Evolutionary conservation across 2,329 filamentous ascomycete genomes (phyloP).

Genomic region (Xylaria sp.): DNA sequence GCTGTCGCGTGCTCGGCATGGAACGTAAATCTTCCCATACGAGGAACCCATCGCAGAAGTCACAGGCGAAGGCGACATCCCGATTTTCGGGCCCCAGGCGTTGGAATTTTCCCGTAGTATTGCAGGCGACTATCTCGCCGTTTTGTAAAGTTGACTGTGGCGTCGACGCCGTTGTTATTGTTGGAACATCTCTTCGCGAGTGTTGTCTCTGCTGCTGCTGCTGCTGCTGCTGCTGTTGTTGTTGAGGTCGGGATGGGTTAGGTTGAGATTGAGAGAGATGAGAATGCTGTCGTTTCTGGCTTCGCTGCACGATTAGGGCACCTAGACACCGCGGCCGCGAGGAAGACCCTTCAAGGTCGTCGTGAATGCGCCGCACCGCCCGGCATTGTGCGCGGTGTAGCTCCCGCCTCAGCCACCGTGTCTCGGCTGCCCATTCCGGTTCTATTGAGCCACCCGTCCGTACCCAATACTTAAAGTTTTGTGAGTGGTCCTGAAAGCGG

Average conservation of each 20-base stretch:
- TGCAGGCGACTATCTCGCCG: conserved; percentile 61
- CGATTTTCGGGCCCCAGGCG: conserved; percentile 59
- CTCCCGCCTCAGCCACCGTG: conserved; percentile 58
- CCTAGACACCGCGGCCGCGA: conserved; percentile 63
- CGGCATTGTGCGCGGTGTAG: conserved; percentile 69
- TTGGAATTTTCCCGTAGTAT: conserved; percentile 64
- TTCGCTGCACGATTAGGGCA: conserved; percentile 64
- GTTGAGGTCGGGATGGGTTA: conserved; percentile 26
- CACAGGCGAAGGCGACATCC: conserved; percentile 68
- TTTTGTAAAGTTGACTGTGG: conserved; percentile 25
- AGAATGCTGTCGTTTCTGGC: conserved; percentile 53
- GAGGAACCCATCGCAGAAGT: conserved; percentile 70
- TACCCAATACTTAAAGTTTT: conserved; percentile 65
- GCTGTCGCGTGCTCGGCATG: conserved; percentile 60
- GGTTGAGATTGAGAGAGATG: conserved; percentile 30
- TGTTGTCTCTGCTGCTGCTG: conserved; percentile 13
- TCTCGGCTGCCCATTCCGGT: conserved; percentile 65
- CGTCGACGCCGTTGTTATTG: conserved; percentile 14
- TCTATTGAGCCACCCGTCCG: conserved; percentile 65
- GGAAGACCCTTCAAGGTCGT: conserved; percentile 55
- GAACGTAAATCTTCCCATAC: conserved; percentile 66
- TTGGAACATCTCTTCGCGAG: conserved; percentile 6
- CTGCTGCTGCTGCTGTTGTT: conserved; percentile 13
- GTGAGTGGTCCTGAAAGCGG: conserved; percentile 59
- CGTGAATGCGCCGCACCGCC: conserved; percentile 65